These are phyloP conservation scores for Raffaelea arxii DNA, from an alignment of 2,329 filamentous ascomycete genomes.

Conservation along the genomic window DNA sequence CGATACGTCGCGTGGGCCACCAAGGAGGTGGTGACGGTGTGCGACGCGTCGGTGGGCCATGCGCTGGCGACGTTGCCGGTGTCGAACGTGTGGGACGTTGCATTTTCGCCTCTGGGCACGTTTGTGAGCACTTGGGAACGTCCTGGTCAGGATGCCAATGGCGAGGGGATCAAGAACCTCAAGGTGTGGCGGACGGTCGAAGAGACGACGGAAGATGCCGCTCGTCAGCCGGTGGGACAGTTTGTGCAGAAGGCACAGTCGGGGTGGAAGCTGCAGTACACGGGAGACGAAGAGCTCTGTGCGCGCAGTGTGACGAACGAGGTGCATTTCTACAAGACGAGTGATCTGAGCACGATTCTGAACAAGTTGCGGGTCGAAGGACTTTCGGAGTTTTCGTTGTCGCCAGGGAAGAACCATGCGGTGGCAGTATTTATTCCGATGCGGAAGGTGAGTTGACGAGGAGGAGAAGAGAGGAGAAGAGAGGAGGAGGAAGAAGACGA, in stretches of 20 bases:
- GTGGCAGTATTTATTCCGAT: constrained; percentile 94
- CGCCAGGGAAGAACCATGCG: constrained; percentile 80
- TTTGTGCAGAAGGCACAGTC: constrained; percentile 96
- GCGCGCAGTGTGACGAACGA: constrained; percentile 93
- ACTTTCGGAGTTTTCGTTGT: constrained; percentile 78
- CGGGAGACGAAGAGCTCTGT: constrained; percentile 84
- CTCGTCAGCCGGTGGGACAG: constrained; percentile 66
- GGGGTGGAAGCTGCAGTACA: constrained; percentile 97
- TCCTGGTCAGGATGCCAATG: constrained; percentile 81
- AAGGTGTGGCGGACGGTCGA: constrained; percentile 90
- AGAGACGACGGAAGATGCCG: constrained; percentile 47
- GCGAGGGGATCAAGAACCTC: constrained; percentile 89
- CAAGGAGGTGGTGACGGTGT: constrained; percentile 73
- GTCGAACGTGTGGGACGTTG: constrained; percentile 83
- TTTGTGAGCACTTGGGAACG: constrained; percentile 97
- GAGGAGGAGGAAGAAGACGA: no score
- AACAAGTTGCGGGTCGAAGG: constrained; percentile 93
- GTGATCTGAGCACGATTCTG: constrained; percentile 79
- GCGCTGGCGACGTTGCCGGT: constrained; percentile 66
- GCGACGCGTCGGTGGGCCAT: constrained; percentile 70
- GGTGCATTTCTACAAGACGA: constrained; percentile 91
- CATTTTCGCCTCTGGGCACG: constrained; percentile 85
- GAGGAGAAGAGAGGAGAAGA: no score
- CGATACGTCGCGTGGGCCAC: constrained; percentile 95
- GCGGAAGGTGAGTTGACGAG: constrained; percentile 73